Base-by-base conservation (phyloP, 352 stramenopile species). In the Phytophthora syringae region DNA sequence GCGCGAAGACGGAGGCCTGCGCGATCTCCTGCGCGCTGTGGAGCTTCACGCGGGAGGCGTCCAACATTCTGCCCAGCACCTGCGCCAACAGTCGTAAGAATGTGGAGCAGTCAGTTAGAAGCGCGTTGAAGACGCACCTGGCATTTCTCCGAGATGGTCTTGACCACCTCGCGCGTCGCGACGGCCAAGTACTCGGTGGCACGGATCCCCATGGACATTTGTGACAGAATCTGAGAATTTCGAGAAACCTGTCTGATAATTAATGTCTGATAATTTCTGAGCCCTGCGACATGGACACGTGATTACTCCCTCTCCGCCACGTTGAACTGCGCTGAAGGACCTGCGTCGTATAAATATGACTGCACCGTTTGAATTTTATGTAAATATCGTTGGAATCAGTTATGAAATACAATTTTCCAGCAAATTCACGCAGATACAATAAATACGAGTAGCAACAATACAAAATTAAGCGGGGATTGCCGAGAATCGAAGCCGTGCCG, bases 131-230 rank as follows among this genome's bases (percentile, higher is more conserved):
- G 5, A 32, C 57, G 42, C 16, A 89, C 82, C 71, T 92, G 77
- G 49, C 79, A 84, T 61, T 93, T 93, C 60, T 93, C 84, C 24
- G 69, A 64, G 60, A 93, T 90, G 2, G 84, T 91, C 64, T 77
- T 76, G 47, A 60, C 72, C 47, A 93, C 79, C 34, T 93, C 80
- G 21, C 79, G 78, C 47, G 79, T 81, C 63, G 84, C 84, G 18
- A 61, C 43, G 28, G 64, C 66, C 43, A 75, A 81, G 62, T 92
- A 92, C 52, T 67, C 54, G 18, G 28, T 36, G 1, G 43, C 34
- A 20, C 36, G 28, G n/a, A 44, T 22, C 22, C 47, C 32, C 55
- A 72, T 76, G 2, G 9, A 32, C 27, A 32, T 80, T 69, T 92
- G 77, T 45, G 77, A 84, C 61, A 42, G 5, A n/a, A 42, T 42